phyloP scores from a whole-genome alignment of 495 filamentous ascomycete genomes.

The Penicillium verhagenii region DNA sequence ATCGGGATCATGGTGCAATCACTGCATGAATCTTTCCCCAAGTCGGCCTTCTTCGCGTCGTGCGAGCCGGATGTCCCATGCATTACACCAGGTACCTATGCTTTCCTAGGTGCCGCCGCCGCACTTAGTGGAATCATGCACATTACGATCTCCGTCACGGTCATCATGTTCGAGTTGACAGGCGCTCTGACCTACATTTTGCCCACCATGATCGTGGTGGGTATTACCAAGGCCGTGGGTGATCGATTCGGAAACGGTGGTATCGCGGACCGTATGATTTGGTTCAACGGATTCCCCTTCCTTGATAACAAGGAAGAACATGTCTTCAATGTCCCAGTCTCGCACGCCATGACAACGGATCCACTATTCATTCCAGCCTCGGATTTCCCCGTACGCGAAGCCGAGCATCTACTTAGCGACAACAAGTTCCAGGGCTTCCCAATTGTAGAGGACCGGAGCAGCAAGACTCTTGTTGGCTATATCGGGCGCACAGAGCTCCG shows the following conservation, averaged over 20 bases:
- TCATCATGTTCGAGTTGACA: constrained; percentile 98
- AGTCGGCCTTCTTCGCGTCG: constrained; percentile 78
- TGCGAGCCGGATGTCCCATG: constrained; percentile 92
- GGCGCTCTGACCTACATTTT: constrained; percentile 94
- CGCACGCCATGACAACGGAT: constrained; percentile 84
- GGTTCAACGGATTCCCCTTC: constrained; percentile 98
- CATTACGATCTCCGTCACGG: constrained; percentile 91
- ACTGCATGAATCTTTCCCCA: constrained; percentile 77
- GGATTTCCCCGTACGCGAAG: constrained; percentile 69
- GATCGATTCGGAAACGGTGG: constrained; percentile 92
- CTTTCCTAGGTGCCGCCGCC: constrained; percentile 90
- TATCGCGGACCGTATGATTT: constrained; percentile 98
- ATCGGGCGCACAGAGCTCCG: constrained; percentile 92
- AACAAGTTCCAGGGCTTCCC: constrained; percentile 96
- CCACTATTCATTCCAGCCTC: constrained; percentile 69
- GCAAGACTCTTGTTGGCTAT: constrained; percentile 79
- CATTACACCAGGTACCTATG: constrained; percentile 95
- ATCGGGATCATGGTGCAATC: constrained; percentile 94
- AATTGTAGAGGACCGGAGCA: constrained; percentile 73
- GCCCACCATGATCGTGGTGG: constrained; percentile 98
- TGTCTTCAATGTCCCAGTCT: constrained; percentile 93
- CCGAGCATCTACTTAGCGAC: constrained; percentile 72
- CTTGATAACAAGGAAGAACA: constrained; percentile 98
- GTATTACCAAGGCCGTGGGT: constrained; percentile 91
- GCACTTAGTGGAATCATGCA: constrained; percentile 98